Evolutionary conservation across 2,329 filamentous ascomycete species (phyloP), one percentile per base, ranked within the genome.

Genomic region (Aspergillus transmontanensis): DNA sequence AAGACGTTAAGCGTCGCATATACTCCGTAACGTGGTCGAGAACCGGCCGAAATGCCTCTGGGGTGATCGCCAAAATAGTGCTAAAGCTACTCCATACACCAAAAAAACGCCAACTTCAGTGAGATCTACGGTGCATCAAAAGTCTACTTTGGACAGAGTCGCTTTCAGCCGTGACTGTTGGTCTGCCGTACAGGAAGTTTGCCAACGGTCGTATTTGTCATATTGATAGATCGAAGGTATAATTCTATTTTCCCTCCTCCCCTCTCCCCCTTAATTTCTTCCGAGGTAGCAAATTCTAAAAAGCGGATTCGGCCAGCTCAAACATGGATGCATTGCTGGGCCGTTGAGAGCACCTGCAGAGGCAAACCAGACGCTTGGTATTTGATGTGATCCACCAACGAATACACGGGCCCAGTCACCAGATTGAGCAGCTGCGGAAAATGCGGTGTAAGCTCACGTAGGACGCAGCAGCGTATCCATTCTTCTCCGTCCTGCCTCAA

Each of bases 361-460:
- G 63, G 64, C 64, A 66, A 67, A 61, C 64, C 59, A 56, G 59
- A 63, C 58, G 28, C 55, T 46, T 43, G 55, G 62, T 54, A 58
- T 55, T 62, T 26, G 32, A 55, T 55, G 32, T 55, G 50, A 61
- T 57, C 59, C 39, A 61, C 28, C 39, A 55, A 55, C n/a, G 14
- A 26, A 55, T 23, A 55, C 51, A 55, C 32, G 21, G 48, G 54
- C 32, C 39, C 61, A 46, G 43, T 62, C 54, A 61, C 64, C 63
- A 57, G 56, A 62, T 58, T 61, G 53, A 63, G 58, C 66, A 32
- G 41, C 46, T 53, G 61, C 23, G 60, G 64, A 69, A 70, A 68
- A 68, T 70, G 68, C 68, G 68, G 68, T 70, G 68, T 66, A 64
- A 51, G 60, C 58, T 59, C 34, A 36, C 10, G 51, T 55, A 39